A percentile compares a stretch with the other conserved stretches of the same genome.
Conservation (phyloP, 1,284 basidiomycete genomes). For the Heimioporus retisporus region DNA sequence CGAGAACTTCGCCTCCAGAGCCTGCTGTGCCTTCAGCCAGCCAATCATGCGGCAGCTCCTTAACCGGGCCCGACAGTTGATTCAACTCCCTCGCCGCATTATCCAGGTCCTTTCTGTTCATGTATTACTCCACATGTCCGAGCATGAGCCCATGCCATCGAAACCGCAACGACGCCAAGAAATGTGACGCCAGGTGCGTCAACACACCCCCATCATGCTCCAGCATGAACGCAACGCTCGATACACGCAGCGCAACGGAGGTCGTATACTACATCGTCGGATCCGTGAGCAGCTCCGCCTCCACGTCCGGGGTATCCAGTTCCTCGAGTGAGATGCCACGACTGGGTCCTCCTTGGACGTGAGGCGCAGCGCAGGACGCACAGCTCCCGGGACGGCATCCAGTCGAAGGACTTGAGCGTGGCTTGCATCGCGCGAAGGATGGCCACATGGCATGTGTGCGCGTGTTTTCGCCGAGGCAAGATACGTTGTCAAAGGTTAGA, state of each 20-base stretch:
- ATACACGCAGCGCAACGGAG: conserved; percentile 88
- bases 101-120: conserved; percentile 96
- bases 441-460: conserved; percentile 87
- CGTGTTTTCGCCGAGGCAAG: conserved; percentile 91
- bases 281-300: conserved; percentile 92
- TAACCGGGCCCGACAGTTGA: too few relatives aligned
- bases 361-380: conserved; percentile 83
- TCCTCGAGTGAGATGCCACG: conserved; percentile 76
- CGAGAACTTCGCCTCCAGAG: too few relatives aligned
- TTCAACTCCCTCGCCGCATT: conserved; percentile 76
- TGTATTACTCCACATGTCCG: conserved; percentile 90
- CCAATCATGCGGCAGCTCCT: too few relatives aligned
- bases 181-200: conserved; percentile 86
- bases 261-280: conserved; percentile 92
- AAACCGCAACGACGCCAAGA: conserved; percentile 86
- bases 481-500: conserved; percentile 92
- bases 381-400: conserved; percentile 89
- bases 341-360: conserved; percentile 76
- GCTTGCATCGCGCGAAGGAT: conserved; percentile 74
- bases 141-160: conserved; percentile 77
- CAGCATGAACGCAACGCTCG: conserved; percentile 92
- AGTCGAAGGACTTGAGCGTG: conserved; percentile 67
- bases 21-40: too few relatives aligned
- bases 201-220: conserved; percentile 90
- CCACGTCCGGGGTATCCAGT: conserved; percentile 83